A percentile compares a stretch with the other conserved stretches of the same genome.
Evolutionary conservation across 1,139 yeast species (phyloP).

Genomic region (Pichia sp.): DNA sequence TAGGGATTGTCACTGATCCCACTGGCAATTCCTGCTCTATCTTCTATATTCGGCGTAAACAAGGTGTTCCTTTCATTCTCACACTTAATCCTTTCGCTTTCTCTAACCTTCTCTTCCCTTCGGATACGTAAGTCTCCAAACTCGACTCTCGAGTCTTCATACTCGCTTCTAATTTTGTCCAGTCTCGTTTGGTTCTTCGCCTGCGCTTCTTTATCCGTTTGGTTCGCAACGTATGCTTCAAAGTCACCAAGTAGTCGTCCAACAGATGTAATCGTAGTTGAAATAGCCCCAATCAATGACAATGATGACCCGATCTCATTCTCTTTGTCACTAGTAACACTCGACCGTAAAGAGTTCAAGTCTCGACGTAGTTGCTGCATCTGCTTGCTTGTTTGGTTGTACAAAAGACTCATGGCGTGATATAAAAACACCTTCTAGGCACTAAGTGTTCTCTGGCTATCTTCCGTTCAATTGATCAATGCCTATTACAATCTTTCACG

Average conservation of each 20-base stretch:
- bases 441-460: too few species aligned
- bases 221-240: constrained; percentile 59
- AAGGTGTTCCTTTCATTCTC: constrained; percentile 29
- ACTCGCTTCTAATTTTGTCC: constrained; percentile 56
- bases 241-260: constrained; percentile 76
- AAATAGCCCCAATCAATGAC: constrained; percentile 67
- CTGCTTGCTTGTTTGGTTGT: constrained; percentile 86
- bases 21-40: constrained; percentile 43
- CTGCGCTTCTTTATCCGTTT: constrained; percentile 51
- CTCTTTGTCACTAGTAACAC: constrained; percentile 38
- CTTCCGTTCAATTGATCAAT: too few species aligned
- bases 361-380: constrained; percentile 69
- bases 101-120: constrained; percentile 47
- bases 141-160: constrained; percentile 49
- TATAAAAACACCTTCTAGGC: background rate
- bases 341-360: constrained; percentile 59
- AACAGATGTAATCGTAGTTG: constrained; percentile 75
- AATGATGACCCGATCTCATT: constrained; percentile 43
- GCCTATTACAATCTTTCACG: background rate
- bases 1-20: constrained; percentile 61
- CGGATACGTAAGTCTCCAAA: constrained; percentile 60
- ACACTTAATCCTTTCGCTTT: constrained; percentile 10
- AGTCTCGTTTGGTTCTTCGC: constrained; percentile 64
- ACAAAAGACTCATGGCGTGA: constrained; percentile 58
- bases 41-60: constrained; percentile 35